Percentiles rank a stretch among this genome's conserved stretches.
These are phyloP conservation scores for Botryotinia convoluta DNA, from an alignment of 2,329 filamentous ascomycete species.

Conservation along the genomic window DNA sequence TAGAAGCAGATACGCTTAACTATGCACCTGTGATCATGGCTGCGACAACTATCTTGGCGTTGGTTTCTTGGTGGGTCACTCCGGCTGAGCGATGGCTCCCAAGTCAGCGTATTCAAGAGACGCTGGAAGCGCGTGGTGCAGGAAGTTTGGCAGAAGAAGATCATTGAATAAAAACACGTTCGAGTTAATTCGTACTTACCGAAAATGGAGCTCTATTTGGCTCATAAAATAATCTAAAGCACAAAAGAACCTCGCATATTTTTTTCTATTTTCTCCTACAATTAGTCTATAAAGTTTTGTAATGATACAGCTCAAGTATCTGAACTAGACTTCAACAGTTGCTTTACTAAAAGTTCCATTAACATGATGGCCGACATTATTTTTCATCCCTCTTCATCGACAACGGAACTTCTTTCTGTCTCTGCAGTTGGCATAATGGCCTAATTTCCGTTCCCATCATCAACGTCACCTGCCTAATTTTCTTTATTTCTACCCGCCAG, in stretches of 20 bases:
- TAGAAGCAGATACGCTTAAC: conserved; percentile 10
- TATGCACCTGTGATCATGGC: conserved; percentile 24
- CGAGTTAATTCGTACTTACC: neutral
- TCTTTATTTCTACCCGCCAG: fast-evolving
- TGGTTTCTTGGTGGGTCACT: conserved; percentile 22
- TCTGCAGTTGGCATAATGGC: neutral
- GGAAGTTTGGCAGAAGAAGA: neutral
- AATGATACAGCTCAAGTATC: neutral
- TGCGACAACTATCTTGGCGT: conserved; percentile 20
- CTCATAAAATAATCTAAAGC: neutral
- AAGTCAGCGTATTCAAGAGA: conserved; percentile 1
- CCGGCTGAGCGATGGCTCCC: conserved; percentile 12
- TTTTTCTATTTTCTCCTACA: neutral
- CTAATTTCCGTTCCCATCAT: neutral
- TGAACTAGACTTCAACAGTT: neutral
- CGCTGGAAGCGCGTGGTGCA: neutral
- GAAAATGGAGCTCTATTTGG: neutral
- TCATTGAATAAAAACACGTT: neutral
- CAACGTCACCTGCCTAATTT: fast-evolving
- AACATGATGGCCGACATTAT: neutral
- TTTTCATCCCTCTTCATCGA: neutral
- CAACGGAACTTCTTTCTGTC: neutral
- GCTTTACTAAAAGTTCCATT: neutral
- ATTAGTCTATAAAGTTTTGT: neutral
- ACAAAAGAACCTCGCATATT: neutral